Conservation (phyloP, 2,329 filamentous ascomycete genomes). For the Fusarium redolens region DNA sequence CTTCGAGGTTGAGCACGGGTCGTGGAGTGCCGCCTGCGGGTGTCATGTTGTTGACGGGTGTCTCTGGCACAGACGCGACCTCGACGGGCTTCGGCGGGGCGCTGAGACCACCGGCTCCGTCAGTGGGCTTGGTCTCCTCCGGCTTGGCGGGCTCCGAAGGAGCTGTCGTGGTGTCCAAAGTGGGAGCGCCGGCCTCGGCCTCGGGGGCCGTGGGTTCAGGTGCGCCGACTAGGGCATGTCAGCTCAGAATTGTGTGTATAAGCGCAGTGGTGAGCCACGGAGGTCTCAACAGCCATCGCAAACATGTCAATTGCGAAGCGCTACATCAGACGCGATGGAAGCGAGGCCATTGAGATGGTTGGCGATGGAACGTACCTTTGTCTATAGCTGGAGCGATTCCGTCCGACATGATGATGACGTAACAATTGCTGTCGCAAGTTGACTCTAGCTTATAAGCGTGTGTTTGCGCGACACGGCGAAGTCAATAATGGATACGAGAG, state of each 20-base stretch:
- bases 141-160: slow-evolving; percentile 37
- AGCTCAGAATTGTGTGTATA: slow-evolving; percentile 20
- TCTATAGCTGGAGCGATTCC: slow-evolving; percentile 50
- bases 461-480: slow-evolving; percentile 18
- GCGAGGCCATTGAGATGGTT: slow-evolving; percentile 20
- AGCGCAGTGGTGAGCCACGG: neutral
- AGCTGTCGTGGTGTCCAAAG: slow-evolving; percentile 41
- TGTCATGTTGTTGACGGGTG: slow-evolving; percentile 50
- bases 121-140: slow-evolving; percentile 35
- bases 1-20: slow-evolving; percentile 50
- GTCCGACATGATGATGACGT: slow-evolving; percentile 53
- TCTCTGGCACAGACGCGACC: slow-evolving; percentile 51
- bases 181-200: slow-evolving; percentile 44
- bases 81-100: slow-evolving; percentile 50
- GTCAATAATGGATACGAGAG: slow-evolving; percentile 10
- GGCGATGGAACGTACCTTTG: slow-evolving; percentile 48
- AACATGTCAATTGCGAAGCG: slow-evolving; percentile 30
- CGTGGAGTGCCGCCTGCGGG: slow-evolving; percentile 51
- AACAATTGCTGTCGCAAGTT: slow-evolving; percentile 40
- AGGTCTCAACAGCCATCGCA: neutral
- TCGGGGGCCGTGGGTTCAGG: slow-evolving; percentile 46
- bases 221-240: slow-evolving; percentile 44
- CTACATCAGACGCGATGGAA: neutral
- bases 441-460: slow-evolving; percentile 30
- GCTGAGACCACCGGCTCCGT: slow-evolving; percentile 26